A percentile compares a stretch with the other conserved stretches of the same genome.
phyloP scores from a whole-genome alignment of 2,329 filamentous ascomycete genomes.

The Scedosporium boydii region DNA sequence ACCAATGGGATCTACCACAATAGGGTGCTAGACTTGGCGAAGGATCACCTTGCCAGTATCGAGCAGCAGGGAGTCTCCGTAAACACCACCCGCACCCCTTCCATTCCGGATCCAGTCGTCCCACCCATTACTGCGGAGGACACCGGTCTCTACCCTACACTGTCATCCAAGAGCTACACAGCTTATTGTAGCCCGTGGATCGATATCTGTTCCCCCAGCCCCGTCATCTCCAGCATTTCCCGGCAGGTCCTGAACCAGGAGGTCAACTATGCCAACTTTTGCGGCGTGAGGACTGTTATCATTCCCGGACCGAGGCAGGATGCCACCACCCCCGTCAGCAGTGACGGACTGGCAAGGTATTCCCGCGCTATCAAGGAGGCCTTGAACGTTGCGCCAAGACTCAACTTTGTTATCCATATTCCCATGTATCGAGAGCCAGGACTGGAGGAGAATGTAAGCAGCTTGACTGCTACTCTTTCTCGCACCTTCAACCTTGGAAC shows the following conservation, averaged over 20 bases:
- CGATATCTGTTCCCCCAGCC: slow-evolving; percentile 74
- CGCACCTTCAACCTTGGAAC: background rate
- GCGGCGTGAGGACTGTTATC: slow-evolving; percentile 75
- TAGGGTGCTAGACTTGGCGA: slow-evolving; percentile 54
- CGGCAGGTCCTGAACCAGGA: slow-evolving; percentile 85
- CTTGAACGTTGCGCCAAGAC: slow-evolving; percentile 61
- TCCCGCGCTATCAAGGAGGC: slow-evolving; percentile 76
- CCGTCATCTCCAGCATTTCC: slow-evolving; percentile 75
- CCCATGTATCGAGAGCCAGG: slow-evolving; percentile 72
- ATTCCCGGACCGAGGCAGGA: slow-evolving; percentile 67
- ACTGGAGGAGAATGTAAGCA: slow-evolving; percentile 39
- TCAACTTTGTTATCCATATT: slow-evolving; percentile 72
- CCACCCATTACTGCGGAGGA: slow-evolving; percentile 70
- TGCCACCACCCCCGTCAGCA: slow-evolving; percentile 39
- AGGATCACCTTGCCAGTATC: slow-evolving; percentile 40
- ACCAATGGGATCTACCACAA: slow-evolving; percentile 65
- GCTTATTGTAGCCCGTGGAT: slow-evolving; percentile 87
- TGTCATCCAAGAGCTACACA: slow-evolving; percentile 62
- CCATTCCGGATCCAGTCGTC: slow-evolving; percentile 46
- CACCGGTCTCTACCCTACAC: slow-evolving; percentile 60
- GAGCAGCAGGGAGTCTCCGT: slow-evolving; percentile 27
- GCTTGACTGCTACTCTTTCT: slow-evolving; percentile 32
- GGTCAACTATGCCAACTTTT: slow-evolving; percentile 91
- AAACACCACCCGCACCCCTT: slow-evolving; percentile 32
- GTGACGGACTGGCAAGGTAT: slow-evolving; percentile 60